Evolutionary conservation across 2,329 filamentous ascomycete species (phyloP), one percentile per base, ranked within the genome.

Genomic region (Aspergillus terreus): DNA sequence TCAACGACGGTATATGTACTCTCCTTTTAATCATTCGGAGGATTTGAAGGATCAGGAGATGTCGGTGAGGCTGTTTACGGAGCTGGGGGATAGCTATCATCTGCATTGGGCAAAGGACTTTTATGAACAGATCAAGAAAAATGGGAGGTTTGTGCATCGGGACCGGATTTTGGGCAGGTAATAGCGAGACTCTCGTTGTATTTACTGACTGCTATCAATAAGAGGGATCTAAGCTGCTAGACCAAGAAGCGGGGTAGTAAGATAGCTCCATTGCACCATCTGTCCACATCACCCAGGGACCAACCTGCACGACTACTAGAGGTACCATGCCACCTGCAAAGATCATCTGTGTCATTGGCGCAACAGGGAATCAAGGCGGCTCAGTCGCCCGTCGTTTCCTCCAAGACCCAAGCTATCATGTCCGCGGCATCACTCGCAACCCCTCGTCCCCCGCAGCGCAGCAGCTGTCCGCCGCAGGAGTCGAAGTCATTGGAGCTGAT

Each of bases 21-120:
- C 71, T 44, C 68, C 69, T 1, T 58, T 72, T 21, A 68, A 67
- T 59, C 70, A 72, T 50, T 61, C 62, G 44, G 69, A 73, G 52
- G 53, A 58, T 9, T n/a, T 72, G 3, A 41, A 62, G 5, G 63
- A 63, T 35, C 70, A 72, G 55, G 49, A 56, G 44, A 33, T 54
- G 23, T 59, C 57, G 10, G 42, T 55, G 19, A 53, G 35, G 49
- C 49, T 57, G 33, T 61, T 55, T 14, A 54, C 51, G 6, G 47
- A 53, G 45, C 52, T 55, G 27, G 51, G 56, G 1, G 59, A 59
- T 53, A 19, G 36, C 7, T 57, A 52, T 14, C 51, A 52, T 54
- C 50, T 54, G 51, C 58, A 42, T 44, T 62, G 58, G 55, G 56
- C 63, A 51, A 53, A 53, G 46, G 27, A 54, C 51, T 54, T 55